Base-by-base conservation (phyloP, 768 basidiomycete genomes). In the Clitopilus passeckerianus region DNA sequence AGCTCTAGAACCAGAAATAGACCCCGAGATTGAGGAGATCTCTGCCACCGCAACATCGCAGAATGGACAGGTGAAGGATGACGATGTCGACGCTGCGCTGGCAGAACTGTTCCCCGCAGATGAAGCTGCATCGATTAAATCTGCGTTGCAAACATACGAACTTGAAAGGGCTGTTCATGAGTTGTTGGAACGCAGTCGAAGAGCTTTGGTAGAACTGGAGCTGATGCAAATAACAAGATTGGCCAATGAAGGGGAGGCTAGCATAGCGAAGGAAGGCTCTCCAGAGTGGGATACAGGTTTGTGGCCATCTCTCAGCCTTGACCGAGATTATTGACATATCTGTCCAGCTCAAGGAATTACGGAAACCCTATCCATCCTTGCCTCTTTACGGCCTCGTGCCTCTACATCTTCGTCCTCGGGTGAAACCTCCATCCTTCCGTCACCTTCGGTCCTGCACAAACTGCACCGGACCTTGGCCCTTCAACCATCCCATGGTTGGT, bases 231-330 rank as follows among this genome's bases (percentile, higher is more conserved):
- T 89, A 30, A 76, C 75, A 15, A 50, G 46, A 23, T 50, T 50
- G 46, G 71, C 72, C 10, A 78, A 77, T 22, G 77, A 76, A 14
- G 77, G 75, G 37, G 80, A 75, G 8, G 68, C 69, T 34, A 76
- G 75, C 57, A 59, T 61, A 10, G 84, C 85, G 2, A 80, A 85
- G 67, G 81, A 85, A 67, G 87, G 80, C 34, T 88, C 89, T 10
- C 91, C 92, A 70, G 91, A 94, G 69, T 91, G 88, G 88, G 86
- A 90, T 63, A 83, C 82, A 61, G 92, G 91, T 92, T 67, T 63
- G 86, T 71, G 58, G 24, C 44, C 58, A 34, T 54, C 52, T 56
- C 34, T 43, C 43, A 61, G 57, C 23, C 12, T 18, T 52, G 58
- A 56, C 54, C 35, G 30, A 27, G 50, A 35, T 63, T 59, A 56